Evolutionary conservation across 2,329 filamentous ascomycete genomes (phyloP), one percentile per base, ranked within the genome.

Genomic region (Ceratocystis huliohia): DNA sequence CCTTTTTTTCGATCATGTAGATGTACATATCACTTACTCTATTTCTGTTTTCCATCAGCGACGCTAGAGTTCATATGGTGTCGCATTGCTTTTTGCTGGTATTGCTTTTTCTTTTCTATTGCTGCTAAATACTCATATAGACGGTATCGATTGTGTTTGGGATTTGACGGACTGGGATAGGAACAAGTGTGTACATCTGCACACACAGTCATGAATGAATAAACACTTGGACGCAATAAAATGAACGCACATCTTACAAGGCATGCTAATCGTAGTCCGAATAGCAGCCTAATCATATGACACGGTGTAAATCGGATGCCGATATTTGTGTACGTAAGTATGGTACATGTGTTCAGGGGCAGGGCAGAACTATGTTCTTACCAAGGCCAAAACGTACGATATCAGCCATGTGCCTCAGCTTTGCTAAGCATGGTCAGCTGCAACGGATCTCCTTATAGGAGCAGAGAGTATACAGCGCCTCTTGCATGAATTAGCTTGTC

Each of bases 301-400:
- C 13, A 53, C 48, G 22, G 48, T 13, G 25, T 5, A 10, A 25
- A 25, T 41, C 48, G 22, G 20, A 53, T 10, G 15, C 48, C 7
- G 10, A 10, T 25, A 41, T 8, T 25, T 53, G 48, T 53, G 13
- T 53, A 25, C 10, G 48, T 53, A 53, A 20, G 25, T 53, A 25
- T 5, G 13, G 8, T 41, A 41, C 37, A 41, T 41, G 20, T 53
- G 48, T 8, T 53, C 20, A 53, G 48, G 48, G 48, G 48, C 48
- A 25, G 37, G 37, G 37, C 37, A 41, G 37, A 41, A 41, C 48
- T n/a, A 53, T 17, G 15, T 53, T 25, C 48, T 28, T 41, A 41
- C 37, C 20, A n/a, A 25, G 20, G 22, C 3, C 48, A 59, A 59
- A 59, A 59, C 53, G 33, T 59, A 59, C 53, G 53, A 59, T 59